phyloP scores from a whole-genome alignment of 257 asterid genomes.

The Nicotiana benthamiana region DNA sequence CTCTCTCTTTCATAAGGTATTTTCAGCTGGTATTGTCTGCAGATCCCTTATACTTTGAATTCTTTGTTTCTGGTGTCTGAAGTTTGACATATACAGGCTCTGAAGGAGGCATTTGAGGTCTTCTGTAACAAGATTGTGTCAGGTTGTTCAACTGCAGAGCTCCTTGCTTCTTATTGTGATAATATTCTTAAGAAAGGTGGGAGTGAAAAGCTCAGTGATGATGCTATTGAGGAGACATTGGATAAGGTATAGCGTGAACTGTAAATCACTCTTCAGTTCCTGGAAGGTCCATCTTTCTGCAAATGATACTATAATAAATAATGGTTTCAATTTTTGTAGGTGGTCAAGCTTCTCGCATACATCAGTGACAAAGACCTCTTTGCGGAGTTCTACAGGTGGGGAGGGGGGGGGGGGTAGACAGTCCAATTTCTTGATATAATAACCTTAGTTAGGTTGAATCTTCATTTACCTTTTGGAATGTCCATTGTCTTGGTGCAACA shows the following conservation, averaged over 20 bases:
- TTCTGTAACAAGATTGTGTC: constrained; percentile 64
- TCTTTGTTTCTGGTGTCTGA: constrained; percentile 2
- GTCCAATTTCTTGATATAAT: neutral
- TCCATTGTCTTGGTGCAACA: constrained; percentile 6
- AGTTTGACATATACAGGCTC: constrained; percentile 31
- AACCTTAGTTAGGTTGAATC: neutral
- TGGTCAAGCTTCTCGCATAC: constrained; percentile 39
- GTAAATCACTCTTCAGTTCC: neutral
- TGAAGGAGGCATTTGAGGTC: constrained; percentile 62
- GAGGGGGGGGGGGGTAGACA: too few relatives aligned
- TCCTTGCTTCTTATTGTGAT: constrained; percentile 66
- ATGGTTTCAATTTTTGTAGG: constrained; percentile 15
- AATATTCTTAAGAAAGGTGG: constrained; percentile 64
- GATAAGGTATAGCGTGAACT: constrained; percentile 37
- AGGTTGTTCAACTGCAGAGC: constrained; percentile 63
- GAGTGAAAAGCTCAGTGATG: constrained; percentile 62
- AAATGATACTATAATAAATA: neutral
- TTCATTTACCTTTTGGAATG: neutral
- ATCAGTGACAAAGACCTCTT: constrained; percentile 52
- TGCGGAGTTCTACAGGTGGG: constrained; percentile 47
- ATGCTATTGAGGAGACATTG: constrained; percentile 59
- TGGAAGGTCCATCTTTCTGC: neutral
- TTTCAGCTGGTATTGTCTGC: neutral
- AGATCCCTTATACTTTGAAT: neutral
- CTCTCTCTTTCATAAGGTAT: constrained; percentile 23